These are phyloP conservation scores for Pseudonectria foliicola DNA, from an alignment of 2,329 filamentous ascomycete genomes.

Conservation along the genomic window DNA sequence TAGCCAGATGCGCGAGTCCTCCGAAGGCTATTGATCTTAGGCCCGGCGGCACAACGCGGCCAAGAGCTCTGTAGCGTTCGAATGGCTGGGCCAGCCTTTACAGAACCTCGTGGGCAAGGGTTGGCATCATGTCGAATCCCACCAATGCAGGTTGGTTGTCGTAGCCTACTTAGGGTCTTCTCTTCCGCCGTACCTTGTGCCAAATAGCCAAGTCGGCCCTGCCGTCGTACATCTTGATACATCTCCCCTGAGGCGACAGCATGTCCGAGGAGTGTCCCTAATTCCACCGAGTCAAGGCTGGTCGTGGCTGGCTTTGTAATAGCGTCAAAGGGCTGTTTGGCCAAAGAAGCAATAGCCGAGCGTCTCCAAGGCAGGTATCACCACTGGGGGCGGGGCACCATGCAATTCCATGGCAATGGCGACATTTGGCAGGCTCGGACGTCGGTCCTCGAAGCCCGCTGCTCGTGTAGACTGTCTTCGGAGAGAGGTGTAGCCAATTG, in stretches of 20 bases:
- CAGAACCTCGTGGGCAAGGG: slow-evolving; percentile 15
- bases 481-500: slow-evolving; percentile 11
- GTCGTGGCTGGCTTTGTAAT: too few relatives aligned
- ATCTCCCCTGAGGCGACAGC: slow-evolving; percentile 13
- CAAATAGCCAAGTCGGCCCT: slow-evolving; percentile 3
- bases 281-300: slow-evolving; percentile 7
- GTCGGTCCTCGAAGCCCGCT: slow-evolving; percentile 9
- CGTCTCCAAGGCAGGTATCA: slow-evolving; percentile 12
- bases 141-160: slow-evolving; percentile 11
- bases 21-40: neutral
- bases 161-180: slow-evolving; percentile 4
- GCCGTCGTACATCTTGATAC: slow-evolving; percentile 16
- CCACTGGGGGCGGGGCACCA: slow-evolving; percentile 9
- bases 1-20: slow-evolving; percentile 5
- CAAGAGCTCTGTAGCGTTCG: slow-evolving; percentile 11
- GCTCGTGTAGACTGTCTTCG: slow-evolving; percentile 12
- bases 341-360: slow-evolving; percentile 5
- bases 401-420: slow-evolving; percentile 10
- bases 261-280: slow-evolving; percentile 11
- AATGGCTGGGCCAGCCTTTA: slow-evolving; percentile 10
- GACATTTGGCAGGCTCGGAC: slow-evolving; percentile 7
- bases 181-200: slow-evolving; percentile 4
- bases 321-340: slow-evolving; percentile 1
- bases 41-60: slow-evolving; percentile 2
- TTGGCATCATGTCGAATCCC: slow-evolving; percentile 17